Conservation (phyloP, 352 stramenopile species). For the Globisporangium spiculum region DNA sequence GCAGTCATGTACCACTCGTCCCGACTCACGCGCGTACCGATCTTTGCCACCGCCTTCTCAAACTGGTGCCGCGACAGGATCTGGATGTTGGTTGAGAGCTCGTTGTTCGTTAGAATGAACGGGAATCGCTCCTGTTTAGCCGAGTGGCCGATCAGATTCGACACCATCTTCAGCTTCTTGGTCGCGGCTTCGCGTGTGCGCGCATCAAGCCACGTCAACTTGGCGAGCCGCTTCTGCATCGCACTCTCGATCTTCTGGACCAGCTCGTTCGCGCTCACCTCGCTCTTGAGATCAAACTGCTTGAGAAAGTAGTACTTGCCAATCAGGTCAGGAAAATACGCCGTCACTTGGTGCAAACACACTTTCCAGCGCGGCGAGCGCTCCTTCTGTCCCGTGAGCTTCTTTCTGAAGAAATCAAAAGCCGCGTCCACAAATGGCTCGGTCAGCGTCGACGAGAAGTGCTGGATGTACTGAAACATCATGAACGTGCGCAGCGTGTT, state of each 20-base stretch:
- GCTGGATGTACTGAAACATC: constrained; percentile 51
- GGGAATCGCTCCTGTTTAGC: constrained; percentile 44
- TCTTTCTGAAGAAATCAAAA: constrained; percentile 88
- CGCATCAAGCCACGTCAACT: constrained; percentile 89
- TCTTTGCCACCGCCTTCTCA: constrained; percentile 31
- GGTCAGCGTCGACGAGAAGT: constrained; percentile 37
- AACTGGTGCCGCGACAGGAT: constrained; percentile 46
- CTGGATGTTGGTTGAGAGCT: constrained; percentile 48
- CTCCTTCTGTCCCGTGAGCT: constrained; percentile 76
- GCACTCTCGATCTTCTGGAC: constrained; percentile 83
- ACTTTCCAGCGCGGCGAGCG: constrained; percentile 90
- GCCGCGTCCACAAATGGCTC: constrained; percentile 82
- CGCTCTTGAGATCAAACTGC: constrained; percentile 84
- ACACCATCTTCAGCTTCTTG: constrained; percentile 86
- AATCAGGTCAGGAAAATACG: constrained; percentile 56
- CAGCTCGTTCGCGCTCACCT: constrained; percentile 78
- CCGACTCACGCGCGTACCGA: constrained; percentile 50
- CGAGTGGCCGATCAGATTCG: constrained; percentile 70
- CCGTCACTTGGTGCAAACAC: constrained; percentile 59
- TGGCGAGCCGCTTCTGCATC: constrained; percentile 69
- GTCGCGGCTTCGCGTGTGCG: constrained; percentile 75
- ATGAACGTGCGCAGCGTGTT: constrained; percentile 47
- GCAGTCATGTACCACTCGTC: constrained; percentile 90
- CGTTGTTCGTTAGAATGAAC: constrained; percentile 40
- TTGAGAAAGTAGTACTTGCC: constrained; percentile 91